Evolutionary conservation across 352 stramenopile genomes (phyloP).

Genomic region (Pythium sp.): DNA sequence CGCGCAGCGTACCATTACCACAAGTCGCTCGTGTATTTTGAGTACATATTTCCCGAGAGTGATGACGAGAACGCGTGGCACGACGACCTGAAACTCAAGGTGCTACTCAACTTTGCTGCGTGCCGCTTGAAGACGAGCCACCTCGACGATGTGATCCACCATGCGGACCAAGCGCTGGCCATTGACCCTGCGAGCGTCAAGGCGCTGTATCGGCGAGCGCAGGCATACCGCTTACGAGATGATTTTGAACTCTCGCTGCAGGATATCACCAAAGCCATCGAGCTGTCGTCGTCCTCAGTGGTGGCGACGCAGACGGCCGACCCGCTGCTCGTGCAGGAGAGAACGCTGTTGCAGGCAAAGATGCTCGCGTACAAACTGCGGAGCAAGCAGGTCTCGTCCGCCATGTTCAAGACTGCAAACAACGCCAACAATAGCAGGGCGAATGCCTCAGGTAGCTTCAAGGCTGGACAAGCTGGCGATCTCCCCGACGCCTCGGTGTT

Average conservation of each 20-base stretch:
- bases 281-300: slow-evolving; percentile 1
- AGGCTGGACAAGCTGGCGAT: slow-evolving; percentile 3
- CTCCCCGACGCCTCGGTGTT: slow-evolving; percentile 27
- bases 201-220: slow-evolving; percentile 64
- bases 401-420: slow-evolving; percentile 55
- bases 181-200: slow-evolving; percentile 60
- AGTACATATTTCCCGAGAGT: slow-evolving; percentile 81
- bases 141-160: slow-evolving; percentile 67
- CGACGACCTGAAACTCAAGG: slow-evolving; percentile 49
- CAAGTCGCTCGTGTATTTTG: slow-evolving; percentile 81
- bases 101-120: slow-evolving; percentile 74
- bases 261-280: slow-evolving; percentile 45
- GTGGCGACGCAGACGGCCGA: slow-evolving; percentile 20
- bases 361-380: slow-evolving; percentile 69
- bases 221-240: slow-evolving; percentile 61
- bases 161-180: slow-evolving; percentile 54
- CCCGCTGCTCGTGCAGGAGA: slow-evolving; percentile 50
- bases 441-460: not conserved
- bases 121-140: slow-evolving; percentile 74
- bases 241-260: slow-evolving; percentile 57
- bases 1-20: slow-evolving; percentile 81
- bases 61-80: slow-evolving; percentile 46
- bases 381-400: slow-evolving; percentile 59
- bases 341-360: slow-evolving; percentile 56
- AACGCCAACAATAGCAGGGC: slow-evolving; percentile 7